phyloP scores from a whole-genome alignment of 1,284 basidiomycete species.

The Ustilago loliicola region DNA sequence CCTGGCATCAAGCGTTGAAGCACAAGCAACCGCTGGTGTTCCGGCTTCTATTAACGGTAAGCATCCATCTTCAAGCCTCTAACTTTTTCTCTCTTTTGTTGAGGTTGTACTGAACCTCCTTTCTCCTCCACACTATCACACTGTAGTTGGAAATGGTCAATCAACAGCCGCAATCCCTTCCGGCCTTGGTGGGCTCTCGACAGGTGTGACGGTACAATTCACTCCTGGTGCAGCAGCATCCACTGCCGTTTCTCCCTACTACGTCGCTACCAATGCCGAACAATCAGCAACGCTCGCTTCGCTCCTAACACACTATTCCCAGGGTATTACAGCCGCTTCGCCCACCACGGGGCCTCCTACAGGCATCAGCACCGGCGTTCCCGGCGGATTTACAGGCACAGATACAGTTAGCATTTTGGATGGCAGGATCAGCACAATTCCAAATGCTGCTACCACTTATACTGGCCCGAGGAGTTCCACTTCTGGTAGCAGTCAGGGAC shows the following conservation, averaged over 20 bases:
- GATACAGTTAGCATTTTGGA: constrained; percentile 32
- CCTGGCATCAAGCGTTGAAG: constrained; percentile 6
- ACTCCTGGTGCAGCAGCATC: constrained; percentile 35
- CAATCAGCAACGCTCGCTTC: constrained; percentile 35
- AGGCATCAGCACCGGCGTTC: constrained; percentile 36
- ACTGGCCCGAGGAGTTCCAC: constrained; percentile 12
- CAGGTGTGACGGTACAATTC: constrained; percentile 21
- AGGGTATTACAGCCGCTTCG: constrained; percentile 35
- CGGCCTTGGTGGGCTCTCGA: constrained; percentile 35
- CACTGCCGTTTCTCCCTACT: constrained; percentile 20
- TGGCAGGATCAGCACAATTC: constrained; percentile 40
- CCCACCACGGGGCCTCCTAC: constrained; percentile 42
- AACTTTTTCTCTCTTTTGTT: background rate
- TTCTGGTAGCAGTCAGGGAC: background rate
- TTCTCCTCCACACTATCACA: too few relatives aligned
- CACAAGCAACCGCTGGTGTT: constrained; percentile 35
- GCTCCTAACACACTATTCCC: constrained; percentile 43
- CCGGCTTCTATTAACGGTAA: constrained; percentile 40
- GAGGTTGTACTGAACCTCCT: background rate
- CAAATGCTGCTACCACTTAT: constrained; percentile 51
- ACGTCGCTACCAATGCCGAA: constrained; percentile 39
- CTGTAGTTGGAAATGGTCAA: constrained; percentile 44
- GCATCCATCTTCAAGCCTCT: constrained; percentile 5
- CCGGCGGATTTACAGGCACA: constrained; percentile 39
- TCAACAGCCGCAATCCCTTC: constrained; percentile 30